These are phyloP conservation scores for Ophioceras dolichostomum DNA, from an alignment of 2,329 filamentous ascomycete species.

Conservation along the genomic window DNA sequence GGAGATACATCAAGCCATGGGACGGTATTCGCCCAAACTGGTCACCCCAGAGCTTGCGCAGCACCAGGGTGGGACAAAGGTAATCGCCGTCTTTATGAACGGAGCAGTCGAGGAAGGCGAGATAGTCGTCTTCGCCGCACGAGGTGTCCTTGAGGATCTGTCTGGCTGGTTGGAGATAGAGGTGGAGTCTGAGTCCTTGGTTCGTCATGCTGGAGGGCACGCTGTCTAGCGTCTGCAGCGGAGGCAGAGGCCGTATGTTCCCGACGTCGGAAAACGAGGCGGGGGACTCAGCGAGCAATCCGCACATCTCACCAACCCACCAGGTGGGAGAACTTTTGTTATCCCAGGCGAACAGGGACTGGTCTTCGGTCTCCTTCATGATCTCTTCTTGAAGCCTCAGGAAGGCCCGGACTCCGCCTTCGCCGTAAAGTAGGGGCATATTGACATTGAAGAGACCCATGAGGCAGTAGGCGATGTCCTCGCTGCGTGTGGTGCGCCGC, in stretches of 20 bases:
- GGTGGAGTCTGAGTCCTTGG: constrained; percentile 13
- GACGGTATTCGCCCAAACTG: constrained; percentile 14
- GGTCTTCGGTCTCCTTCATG: constrained; percentile 4
- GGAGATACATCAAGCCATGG: not conserved
- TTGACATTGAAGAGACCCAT: constrained; percentile 14
- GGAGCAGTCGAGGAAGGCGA: constrained; percentile 19
- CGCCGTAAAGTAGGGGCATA: constrained; percentile 15
- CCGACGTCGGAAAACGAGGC: constrained; percentile 19
- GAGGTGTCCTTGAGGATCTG: too few relatives aligned
- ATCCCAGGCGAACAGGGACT: constrained; percentile 3
- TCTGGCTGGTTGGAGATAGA: constrained; percentile 8
- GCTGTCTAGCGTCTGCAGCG: constrained; percentile 18
- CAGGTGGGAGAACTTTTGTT: constrained; percentile 13
- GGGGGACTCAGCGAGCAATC: constrained; percentile 33
- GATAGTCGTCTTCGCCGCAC: constrained; percentile 10
- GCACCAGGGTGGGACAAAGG: constrained; percentile 17
- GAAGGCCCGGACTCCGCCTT: constrained; percentile 11
- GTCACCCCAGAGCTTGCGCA: constrained; percentile 13
- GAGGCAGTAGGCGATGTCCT: constrained; percentile 13
- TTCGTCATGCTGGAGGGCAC: constrained; percentile 14
- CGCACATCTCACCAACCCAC: constrained; percentile 13
- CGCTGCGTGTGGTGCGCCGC: constrained; percentile 8
- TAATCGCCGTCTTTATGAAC: constrained; percentile 15
- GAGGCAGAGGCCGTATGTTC: constrained; percentile 16
- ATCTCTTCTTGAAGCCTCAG: constrained; percentile 13